phyloP scores from a whole-genome alignment of 306 rosid species.

The Cucurbita moschata region DNA sequence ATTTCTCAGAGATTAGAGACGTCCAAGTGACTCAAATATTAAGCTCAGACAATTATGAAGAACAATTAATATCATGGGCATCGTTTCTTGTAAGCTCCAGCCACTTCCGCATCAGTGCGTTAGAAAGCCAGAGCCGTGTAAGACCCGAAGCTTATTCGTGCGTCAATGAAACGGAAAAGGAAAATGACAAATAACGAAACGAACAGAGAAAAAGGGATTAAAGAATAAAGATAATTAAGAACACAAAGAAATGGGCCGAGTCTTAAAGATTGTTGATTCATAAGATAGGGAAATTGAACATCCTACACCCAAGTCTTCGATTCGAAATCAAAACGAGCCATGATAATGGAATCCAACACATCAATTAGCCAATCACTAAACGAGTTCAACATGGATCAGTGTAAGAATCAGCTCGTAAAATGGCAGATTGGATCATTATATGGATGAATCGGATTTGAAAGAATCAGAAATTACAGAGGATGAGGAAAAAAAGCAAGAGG shows the following conservation, averaged over 20 bases:
- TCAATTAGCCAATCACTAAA: background rate
- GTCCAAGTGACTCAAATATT: background rate
- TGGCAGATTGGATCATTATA: background rate
- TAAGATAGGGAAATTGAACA: too few relatives aligned
- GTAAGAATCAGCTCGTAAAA: background rate
- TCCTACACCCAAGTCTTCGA: background rate
- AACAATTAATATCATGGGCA: background rate
- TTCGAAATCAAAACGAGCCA: background rate
- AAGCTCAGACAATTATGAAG: background rate
- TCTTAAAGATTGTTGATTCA: background rate
- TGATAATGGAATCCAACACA: background rate
- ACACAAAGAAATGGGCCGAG: background rate
- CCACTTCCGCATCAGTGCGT: background rate
- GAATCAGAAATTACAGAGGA: background rate
- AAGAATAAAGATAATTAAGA: background rate
- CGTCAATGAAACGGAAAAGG: background rate
- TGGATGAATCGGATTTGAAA: background rate
- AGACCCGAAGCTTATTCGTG: background rate
- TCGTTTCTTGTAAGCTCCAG: background rate
- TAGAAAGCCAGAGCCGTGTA: background rate
- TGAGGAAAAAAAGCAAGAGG: background rate
- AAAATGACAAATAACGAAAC: background rate
- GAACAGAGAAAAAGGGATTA: background rate
- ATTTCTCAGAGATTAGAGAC: background rate
- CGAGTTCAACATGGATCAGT: background rate